phyloP scores from a whole-genome alignment of 352 stramenopile species.

The Pythium angustatum region DNA sequence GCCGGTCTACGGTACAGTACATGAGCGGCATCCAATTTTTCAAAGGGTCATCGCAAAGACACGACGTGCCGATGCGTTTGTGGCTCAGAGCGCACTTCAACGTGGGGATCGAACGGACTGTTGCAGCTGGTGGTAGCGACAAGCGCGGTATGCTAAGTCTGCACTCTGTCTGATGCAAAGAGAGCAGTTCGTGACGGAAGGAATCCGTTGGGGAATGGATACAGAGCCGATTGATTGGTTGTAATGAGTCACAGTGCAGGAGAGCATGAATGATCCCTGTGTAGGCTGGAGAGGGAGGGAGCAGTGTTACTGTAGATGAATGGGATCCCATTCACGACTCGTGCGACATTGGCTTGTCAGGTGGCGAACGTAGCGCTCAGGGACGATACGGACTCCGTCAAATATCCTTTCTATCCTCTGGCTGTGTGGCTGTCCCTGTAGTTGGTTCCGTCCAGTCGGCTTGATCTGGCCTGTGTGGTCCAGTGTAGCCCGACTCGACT shows the following conservation, averaged over 20 bases:
- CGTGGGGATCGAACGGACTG: neutral
- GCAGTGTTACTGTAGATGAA: neutral
- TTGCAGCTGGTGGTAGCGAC: constrained; percentile 8
- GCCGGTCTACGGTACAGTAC: too few species aligned
- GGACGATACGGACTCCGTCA: neutral
- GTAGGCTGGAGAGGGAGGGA: too few species aligned
- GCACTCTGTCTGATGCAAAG: neutral
- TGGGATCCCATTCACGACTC: neutral
- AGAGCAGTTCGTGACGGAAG: too few species aligned
- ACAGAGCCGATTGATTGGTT: too few species aligned
- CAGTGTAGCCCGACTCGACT: too few species aligned
- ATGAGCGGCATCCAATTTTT: constrained; percentile 5
- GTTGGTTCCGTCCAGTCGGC: too few species aligned
- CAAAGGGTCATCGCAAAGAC: neutral
- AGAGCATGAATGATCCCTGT: too few species aligned
- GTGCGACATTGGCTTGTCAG: neutral
- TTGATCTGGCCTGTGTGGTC: too few species aligned
- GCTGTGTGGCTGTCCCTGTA: neutral
- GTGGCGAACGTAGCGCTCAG: neutral
- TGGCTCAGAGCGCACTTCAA: constrained; percentile 19
- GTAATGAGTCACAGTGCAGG: too few species aligned
- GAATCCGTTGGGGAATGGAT: neutral
- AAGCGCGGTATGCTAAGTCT: constrained; percentile 1
- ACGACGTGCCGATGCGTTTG: constrained; percentile 8
- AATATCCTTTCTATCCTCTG: neutral